These are phyloP conservation scores for Aspergillus wentii DNA, from an alignment of 495 filamentous ascomycete genomes.

Conservation along the genomic window DNA sequence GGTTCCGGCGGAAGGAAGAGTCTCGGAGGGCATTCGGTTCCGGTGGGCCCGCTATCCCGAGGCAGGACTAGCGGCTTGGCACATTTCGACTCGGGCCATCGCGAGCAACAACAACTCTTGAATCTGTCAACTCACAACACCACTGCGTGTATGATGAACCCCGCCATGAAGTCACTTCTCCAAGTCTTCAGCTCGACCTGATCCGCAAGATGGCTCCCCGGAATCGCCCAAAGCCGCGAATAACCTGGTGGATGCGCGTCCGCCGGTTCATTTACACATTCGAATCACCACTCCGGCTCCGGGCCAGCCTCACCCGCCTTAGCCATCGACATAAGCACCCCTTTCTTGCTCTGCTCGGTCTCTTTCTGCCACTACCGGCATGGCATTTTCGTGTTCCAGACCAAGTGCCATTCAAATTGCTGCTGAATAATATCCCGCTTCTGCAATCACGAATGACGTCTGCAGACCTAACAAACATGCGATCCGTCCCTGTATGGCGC, in stretches of 20 bases:
- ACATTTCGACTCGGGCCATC: too few species aligned
- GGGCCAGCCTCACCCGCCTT: conserved; percentile 4
- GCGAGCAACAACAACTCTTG: too few species aligned
- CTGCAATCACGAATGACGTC: neutral
- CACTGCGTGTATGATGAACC: too few species aligned
- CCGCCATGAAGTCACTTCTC: too few species aligned
- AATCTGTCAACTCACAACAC: too few species aligned
- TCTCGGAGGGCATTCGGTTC: too few species aligned
- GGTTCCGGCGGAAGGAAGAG: too few species aligned
- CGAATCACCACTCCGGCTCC: neutral
- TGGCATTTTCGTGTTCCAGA: conserved; percentile 1
- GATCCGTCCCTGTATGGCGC: conserved; percentile 5
- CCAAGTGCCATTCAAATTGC: neutral
- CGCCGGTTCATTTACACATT: conserved; percentile 4
- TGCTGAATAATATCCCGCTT: conserved; percentile 3
- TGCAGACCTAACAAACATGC: conserved; percentile 6
- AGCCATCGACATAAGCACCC: conserved; percentile 5
- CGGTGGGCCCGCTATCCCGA: too few species aligned
- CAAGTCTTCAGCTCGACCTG: too few species aligned
- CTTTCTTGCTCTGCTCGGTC: conserved; percentile 4
- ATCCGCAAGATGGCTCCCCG: neutral
- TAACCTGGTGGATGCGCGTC: conserved; percentile 2
- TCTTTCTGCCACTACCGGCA: conserved; percentile 5
- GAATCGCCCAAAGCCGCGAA: neutral
- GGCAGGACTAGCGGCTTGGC: too few species aligned